These are phyloP conservation scores for Hura crepitans DNA, from an alignment of 441 rosid genomes.

Conservation along the genomic window DNA sequence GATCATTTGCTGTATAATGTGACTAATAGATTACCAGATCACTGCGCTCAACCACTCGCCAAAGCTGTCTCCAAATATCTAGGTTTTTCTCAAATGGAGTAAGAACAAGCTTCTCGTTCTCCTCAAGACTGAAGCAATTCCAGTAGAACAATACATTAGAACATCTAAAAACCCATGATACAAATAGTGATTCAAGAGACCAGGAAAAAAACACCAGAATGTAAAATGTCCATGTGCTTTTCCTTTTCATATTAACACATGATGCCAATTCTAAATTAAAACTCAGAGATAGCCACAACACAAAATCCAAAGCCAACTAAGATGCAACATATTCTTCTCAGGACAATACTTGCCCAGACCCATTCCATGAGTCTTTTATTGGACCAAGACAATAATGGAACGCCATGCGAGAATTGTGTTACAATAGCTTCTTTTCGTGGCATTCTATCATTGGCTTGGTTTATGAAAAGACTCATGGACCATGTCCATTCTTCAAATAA, in stretches of 20 bases:
- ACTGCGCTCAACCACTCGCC: constrained; percentile 97
- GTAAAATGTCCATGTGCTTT: neutral
- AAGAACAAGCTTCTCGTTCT: constrained; percentile 85
- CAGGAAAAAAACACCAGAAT: neutral
- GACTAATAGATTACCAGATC: constrained; percentile 53
- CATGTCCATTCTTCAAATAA: too few species aligned
- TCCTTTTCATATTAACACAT: neutral
- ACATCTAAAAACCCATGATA: neutral
- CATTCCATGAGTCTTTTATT: too few species aligned
- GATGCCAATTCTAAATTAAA: neutral
- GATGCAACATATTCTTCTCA: neutral
- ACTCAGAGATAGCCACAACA: neutral
- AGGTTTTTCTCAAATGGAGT: constrained; percentile 95
- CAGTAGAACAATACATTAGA: constrained; percentile 1
- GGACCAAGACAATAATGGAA: too few species aligned
- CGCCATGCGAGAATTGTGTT: too few species aligned
- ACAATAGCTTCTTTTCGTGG: too few species aligned
- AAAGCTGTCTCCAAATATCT: constrained; percentile 95
- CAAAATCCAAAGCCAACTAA: neutral
- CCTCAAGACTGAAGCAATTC: constrained; percentile 65
- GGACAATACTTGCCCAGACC: too few species aligned
- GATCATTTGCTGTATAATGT: neutral
- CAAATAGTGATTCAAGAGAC: neutral
- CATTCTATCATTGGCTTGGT: too few species aligned
- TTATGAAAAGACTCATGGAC: too few species aligned